Percentiles rank a stretch among this genome's conserved stretches.
Conservation (phyloP, 192 early-diverging fungal genomes). For the Linnemannia exigua region DNA sequence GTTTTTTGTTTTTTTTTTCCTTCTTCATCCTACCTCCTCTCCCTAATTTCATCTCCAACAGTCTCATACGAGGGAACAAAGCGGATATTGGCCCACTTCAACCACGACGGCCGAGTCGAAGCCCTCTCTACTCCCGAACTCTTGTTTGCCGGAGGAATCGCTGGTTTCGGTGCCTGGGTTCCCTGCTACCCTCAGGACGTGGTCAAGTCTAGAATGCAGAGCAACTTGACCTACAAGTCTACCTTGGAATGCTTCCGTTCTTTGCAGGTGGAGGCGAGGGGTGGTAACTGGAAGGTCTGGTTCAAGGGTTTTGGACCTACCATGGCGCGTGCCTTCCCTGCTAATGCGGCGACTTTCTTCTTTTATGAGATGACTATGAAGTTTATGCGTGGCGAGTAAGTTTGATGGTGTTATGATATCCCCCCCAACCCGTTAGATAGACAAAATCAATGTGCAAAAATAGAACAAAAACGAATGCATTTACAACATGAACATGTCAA, state of each 20-base stretch:
- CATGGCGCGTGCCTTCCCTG: slow-evolving; percentile 85
- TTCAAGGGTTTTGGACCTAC: slow-evolving; percentile 89
- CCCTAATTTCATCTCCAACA: slow-evolving; percentile 3
- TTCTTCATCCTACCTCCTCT: background rate
- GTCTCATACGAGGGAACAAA: slow-evolving; percentile 90
- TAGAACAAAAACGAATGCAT: background rate
- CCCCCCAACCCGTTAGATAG: background rate
- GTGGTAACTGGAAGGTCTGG: slow-evolving; percentile 70
- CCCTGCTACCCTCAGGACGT: slow-evolving; percentile 87
- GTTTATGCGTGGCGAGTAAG: slow-evolving; percentile 51
- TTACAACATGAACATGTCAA: background rate
- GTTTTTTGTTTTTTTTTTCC: background rate
- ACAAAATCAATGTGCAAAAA: background rate
- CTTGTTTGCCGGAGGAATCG: slow-evolving; percentile 93
- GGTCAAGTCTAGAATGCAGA: slow-evolving; percentile 85
- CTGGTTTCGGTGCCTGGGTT: slow-evolving; percentile 95
- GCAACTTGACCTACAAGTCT: slow-evolving; percentile 63
- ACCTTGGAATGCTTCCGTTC: slow-evolving; percentile 50
- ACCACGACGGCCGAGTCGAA: slow-evolving; percentile 70
- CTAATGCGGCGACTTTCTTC: slow-evolving; percentile 89
- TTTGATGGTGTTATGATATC: background rate
- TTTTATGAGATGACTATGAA: slow-evolving; percentile 76
- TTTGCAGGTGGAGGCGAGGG: slow-evolving; percentile 68
- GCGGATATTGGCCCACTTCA: slow-evolving; percentile 68
- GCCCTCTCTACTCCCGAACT: slow-evolving; percentile 82